These are phyloP conservation scores for Scutellaria baicalensis DNA, from an alignment of 257 asterid genomes.

Conservation along the genomic window DNA sequence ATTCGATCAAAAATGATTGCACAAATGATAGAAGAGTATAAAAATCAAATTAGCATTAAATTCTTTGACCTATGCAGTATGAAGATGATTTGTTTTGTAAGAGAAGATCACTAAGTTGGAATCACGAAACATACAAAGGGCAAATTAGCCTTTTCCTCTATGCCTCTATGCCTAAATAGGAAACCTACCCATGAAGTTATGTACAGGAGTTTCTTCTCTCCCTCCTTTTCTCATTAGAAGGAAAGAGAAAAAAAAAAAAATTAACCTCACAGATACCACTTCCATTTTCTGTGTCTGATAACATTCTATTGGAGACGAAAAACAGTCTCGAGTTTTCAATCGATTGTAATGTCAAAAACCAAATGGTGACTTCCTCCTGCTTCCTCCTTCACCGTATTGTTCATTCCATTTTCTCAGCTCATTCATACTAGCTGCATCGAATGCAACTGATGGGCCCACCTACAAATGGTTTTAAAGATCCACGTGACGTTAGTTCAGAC, in stretches of 20 bases:
- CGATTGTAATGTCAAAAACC: slow-evolving; percentile 49
- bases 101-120: background rate
- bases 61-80: background rate
- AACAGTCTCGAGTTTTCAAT: background rate
- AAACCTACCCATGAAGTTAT: slow-evolving; percentile 9
- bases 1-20: background rate
- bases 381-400: slow-evolving; percentile 97
- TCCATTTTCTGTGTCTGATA: slow-evolving; percentile 13
- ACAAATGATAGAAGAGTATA: background rate
- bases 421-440: slow-evolving; percentile 90
- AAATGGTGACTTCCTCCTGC: slow-evolving; percentile 81
- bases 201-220: slow-evolving; percentile 4
- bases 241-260: background rate
- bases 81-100: slow-evolving; percentile 2
- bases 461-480: slow-evolving; percentile 18
- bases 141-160: slow-evolving; percentile 18
- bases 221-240: background rate
- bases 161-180: slow-evolving; percentile 3
- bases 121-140: slow-evolving; percentile 13
- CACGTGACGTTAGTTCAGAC: background rate
- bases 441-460: slow-evolving; percentile 99
- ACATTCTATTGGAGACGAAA: background rate
- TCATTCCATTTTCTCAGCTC: slow-evolving; percentile 97
- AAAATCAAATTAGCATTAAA: background rate
- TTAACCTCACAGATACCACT: slow-evolving; percentile 15